Percentiles rank a stretch among this genome's conserved stretches.
Evolutionary conservation across 108 stramenopile species (phyloP).

Genomic region (Cyclotella baltica): DNA sequence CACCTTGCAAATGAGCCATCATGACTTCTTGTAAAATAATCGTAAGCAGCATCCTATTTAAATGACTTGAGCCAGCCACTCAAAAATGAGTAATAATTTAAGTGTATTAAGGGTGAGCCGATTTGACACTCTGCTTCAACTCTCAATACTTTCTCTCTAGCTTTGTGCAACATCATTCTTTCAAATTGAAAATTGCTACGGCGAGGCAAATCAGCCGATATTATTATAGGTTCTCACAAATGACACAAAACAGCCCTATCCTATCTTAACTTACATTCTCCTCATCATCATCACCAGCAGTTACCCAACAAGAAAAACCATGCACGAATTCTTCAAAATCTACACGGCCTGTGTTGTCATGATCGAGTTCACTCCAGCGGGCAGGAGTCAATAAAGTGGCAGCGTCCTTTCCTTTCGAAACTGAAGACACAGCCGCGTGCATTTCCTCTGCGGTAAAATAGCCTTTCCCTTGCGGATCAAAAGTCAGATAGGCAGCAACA

Average conservation of each 20-base stretch:
- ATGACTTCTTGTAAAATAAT: no score
- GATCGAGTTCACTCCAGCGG: conserved; percentile 54
- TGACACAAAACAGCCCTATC: neutral
- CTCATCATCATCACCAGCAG: conserved; percentile 51
- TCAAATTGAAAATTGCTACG: no score
- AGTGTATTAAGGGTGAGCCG: no score
- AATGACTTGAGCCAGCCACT: no score
- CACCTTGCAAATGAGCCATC: no score
- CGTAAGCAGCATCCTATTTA: no score
- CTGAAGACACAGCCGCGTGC: conserved; percentile 40
- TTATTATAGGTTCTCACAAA: neutral
- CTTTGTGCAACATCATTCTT: no score
- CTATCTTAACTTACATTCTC: conserved; percentile 2
- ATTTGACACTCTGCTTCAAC: no score
- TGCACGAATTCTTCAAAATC: conserved; percentile 60
- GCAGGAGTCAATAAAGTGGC: conserved; percentile 50
- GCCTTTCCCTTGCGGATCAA: conserved; percentile 54
- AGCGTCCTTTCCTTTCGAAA: conserved; percentile 46
- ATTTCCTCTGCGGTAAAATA: conserved; percentile 59
- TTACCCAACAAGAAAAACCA: conserved; percentile 55
- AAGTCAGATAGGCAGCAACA: conserved; percentile 54
- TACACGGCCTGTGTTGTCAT: conserved; percentile 46
- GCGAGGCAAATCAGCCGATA: no score
- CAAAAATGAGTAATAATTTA: no score
- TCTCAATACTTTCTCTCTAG: no score